Conservation (phyloP, 768 basidiomycete genomes). For the Collybia sordida region DNA sequence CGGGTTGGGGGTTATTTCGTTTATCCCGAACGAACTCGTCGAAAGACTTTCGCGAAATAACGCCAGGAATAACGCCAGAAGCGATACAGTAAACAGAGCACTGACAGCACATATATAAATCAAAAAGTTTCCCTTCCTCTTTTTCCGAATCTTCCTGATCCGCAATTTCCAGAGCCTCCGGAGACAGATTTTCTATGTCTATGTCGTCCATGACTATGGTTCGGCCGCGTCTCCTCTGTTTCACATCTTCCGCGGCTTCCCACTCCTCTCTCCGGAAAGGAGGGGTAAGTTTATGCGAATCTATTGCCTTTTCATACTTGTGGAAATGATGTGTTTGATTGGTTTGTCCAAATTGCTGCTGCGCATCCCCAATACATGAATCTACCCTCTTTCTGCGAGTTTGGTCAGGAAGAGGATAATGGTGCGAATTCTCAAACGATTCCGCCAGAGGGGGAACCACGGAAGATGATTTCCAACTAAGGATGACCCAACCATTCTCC, state of each 20-base stretch:
- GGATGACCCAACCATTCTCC: conserved; percentile 81
- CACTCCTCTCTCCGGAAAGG: conserved; percentile 60
- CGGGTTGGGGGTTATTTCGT: conserved; percentile 50
- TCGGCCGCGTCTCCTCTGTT: conserved; percentile 49
- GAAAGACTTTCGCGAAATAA: conserved; percentile 61
- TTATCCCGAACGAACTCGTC: conserved; percentile 68
- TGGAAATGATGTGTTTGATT: conserved; percentile 86
- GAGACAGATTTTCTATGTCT: conserved; percentile 42
- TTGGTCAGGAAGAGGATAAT: conserved; percentile 55
- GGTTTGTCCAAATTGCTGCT: conserved; percentile 40
- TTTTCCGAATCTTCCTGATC: conserved; percentile 32
- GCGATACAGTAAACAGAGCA: conserved; percentile 75
- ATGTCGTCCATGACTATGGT: conserved; percentile 35
- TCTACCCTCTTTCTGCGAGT: conserved; percentile 42
- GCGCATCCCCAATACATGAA: conserved; percentile 54
- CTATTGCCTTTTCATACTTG: conserved; percentile 66
- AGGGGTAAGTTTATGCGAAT: conserved; percentile 64
- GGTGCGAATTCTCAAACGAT: conserved; percentile 43
- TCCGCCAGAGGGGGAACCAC: conserved; percentile 60
- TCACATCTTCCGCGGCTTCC: conserved; percentile 49
- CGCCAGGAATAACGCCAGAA: conserved; percentile 70
- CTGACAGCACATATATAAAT: conserved; percentile 84
- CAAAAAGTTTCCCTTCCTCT: conserved; percentile 61
- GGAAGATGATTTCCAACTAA: conserved; percentile 65
- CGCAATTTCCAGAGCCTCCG: conserved; percentile 27